phyloP scores from a whole-genome alignment of 495 filamentous ascomycete species.

The Aspergillus bertholletiae region DNA sequence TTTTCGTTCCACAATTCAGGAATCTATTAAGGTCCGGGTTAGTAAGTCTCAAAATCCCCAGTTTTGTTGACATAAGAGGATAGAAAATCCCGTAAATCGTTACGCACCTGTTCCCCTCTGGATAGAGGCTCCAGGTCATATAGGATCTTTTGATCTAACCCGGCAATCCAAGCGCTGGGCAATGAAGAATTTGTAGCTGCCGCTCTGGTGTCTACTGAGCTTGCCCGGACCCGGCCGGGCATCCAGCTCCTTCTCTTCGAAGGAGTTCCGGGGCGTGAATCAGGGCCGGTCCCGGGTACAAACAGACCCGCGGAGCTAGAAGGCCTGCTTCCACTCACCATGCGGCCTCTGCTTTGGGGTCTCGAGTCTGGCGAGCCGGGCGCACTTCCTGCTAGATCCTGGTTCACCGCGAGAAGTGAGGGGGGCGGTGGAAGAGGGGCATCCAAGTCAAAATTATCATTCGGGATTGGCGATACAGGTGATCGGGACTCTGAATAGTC shows the following conservation, averaged over 20 bases:
- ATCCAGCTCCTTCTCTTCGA: conserved; percentile 54
- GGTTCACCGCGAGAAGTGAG: conserved; percentile 40
- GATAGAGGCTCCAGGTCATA: conserved; percentile 58
- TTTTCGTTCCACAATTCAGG: conserved; percentile 85
- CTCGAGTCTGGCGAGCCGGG: conserved; percentile 30
- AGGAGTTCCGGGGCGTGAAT: conserved; percentile 39
- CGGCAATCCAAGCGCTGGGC: conserved; percentile 61
- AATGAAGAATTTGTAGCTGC: conserved; percentile 8
- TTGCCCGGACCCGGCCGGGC: conserved; percentile 41
- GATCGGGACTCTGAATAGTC: conserved; percentile 27
- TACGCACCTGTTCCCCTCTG: conserved; percentile 56
- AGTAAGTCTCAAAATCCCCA: neutral
- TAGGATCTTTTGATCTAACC: conserved; percentile 51
- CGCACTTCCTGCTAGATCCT: conserved; percentile 35
- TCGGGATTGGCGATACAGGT: conserved; percentile 20
- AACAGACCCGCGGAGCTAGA: conserved; percentile 35
- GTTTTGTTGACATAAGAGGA: neutral
- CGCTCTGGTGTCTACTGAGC: conserved; percentile 29
- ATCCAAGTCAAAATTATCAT: conserved; percentile 32
- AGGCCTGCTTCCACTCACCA: conserved; percentile 30
- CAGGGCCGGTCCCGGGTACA: conserved; percentile 33
- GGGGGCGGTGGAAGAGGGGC: conserved; percentile 39
- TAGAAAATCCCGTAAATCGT: neutral
- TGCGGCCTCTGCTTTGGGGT: conserved; percentile 40
- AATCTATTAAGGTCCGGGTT: conserved; percentile 45